Base-by-base conservation (phyloP, 139 green algal genomes). In the Chlamydomonas sp. region DNA sequence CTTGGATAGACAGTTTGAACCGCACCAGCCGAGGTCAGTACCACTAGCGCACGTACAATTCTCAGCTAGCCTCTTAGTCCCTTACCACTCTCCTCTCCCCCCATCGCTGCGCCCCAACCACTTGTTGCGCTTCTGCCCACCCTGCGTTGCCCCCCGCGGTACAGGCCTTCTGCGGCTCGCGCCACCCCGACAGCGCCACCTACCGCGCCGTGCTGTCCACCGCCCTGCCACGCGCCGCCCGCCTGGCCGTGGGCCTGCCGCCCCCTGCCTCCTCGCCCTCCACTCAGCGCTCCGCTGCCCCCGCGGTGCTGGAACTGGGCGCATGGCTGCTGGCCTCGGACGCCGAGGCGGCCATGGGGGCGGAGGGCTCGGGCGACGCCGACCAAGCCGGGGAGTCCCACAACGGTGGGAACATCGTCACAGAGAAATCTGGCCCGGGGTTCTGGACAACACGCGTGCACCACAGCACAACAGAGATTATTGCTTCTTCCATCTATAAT, bases 191-290 rank as follows among this genome's bases (percentile, higher is more conserved):
- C 2, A 67, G 80, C 9, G 80, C 80, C 49, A 1, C 76, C n/a
- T 57, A 85, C 80, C 80, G 80, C 20, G 67, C 58, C 20, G 17
- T 85, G 80, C 67, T 85, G 14, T 67, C 80, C 5, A 58, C 63
- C 1, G 14, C 80, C 10, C 78, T 78, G 67, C 57, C 78, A 58
- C 67, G 16, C 80, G 67, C 80, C 66, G 67, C 80, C 12, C 80
- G 80, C 49, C 78, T 49, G 67, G 80, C 80, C 80, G 78, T 85
- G 67, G 67, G 67, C 16, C 80, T 85, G n/a, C 80, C 80, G 67
- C 63, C 80, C 58, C 57, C 57, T 9, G 49, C 80, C 0, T 67
- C 67, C 4, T 57, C 80, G 4, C 49, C 80, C 68, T 58, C 80
- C 80, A 85, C 80, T 9, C 58, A 69, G n/a, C 63, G 79, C 64